Conservation (phyloP, 2,329 filamentous ascomycete genomes). For the Colletotrichum destructivum region DNA sequence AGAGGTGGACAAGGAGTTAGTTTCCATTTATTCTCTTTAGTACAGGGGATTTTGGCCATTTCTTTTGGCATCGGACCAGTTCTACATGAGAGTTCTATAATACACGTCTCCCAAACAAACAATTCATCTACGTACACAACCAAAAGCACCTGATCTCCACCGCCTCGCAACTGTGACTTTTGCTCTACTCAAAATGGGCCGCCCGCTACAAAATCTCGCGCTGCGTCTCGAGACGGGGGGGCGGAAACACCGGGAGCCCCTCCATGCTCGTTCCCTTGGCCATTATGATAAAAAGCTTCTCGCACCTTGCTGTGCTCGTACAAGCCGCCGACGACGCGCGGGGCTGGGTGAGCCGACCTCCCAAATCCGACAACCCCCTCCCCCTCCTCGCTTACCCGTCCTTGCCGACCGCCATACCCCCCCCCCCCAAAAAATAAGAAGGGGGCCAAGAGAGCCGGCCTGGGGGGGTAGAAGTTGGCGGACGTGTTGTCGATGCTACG, state of each 20-base stretch:
- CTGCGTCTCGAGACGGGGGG: neutral
- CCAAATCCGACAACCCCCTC: neutral
- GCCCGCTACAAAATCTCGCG: no score
- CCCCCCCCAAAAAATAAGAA: neutral
- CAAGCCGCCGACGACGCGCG: conserved; percentile 1
- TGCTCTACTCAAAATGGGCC: no score
- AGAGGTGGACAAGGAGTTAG: neutral
- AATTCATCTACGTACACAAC: conserved; percentile 18
- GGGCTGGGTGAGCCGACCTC: conserved; percentile 18
- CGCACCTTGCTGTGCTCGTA: neutral
- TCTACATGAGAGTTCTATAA: conserved; percentile 32
- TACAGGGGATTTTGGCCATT: neutral
- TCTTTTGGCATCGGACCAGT: neutral
- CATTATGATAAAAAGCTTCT: no score
- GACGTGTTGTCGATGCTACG: conserved; percentile 4
- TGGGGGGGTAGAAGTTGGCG: neutral
- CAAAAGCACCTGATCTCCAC: no score
- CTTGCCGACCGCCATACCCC: no score
- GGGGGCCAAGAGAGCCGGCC: neutral
- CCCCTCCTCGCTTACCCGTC: neutral
- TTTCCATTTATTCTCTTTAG: neutral
- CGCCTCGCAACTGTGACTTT: neutral
- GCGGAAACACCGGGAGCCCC: neutral
- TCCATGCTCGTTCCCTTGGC: neutral
- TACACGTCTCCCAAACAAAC: conserved; percentile 20